Evolutionary conservation across 345 rosid species (phyloP), one percentile per base, ranked within the genome.

Genomic region (Sonneratia caseolaris): DNA sequence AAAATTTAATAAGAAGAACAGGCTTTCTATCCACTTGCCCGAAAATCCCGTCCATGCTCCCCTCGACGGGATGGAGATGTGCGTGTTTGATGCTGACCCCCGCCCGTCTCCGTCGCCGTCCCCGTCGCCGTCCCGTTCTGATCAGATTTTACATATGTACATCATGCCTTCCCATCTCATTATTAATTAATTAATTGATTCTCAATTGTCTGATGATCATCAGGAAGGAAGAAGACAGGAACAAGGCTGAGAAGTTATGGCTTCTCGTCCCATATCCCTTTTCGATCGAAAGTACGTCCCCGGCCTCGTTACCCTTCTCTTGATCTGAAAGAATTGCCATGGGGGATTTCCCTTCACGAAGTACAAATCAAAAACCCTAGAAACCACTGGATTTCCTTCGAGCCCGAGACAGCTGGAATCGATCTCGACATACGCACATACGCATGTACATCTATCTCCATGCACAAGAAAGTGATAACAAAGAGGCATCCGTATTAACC

Each of bases 1-100:
- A 27, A 27, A 27, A 49, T 0, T 43, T 27, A 7, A 45, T 35
- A 11, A 68, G n/a, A 15, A 47, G n/a, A 22, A 49, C 6, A 37
- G 13, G 16, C 43, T 69, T 19, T 38, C 27, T 48, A 48, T 48
- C 53, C 21, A 37, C 64, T 38, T 38, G 73, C 64, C 73, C 66
- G 49, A 38, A 70, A 70, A 55, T 56, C 37, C 73, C 49, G 51
- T 53, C 12, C 66, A 70, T 56, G 73, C 21, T 32, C 11, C 59
- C 19, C 21, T 49, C 22, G 9, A 18, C 22, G n/a, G n/a, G 73
- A 70, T 70, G 66, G 73, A 45, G 73, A 70, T 56, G 49, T 56
- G 32, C 32, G 32, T 27, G 45, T n/a, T 55, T 55, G 51, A 70
- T 32, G 61, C 51, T 47, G 64, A 64, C 43, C 66, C 73, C 32